A percentile compares a stretch with the other conserved stretches of the same genome.
Evolutionary conservation across 805 yeast genomes (phyloP).

Genomic region (Metschnikowia anglica): DNA sequence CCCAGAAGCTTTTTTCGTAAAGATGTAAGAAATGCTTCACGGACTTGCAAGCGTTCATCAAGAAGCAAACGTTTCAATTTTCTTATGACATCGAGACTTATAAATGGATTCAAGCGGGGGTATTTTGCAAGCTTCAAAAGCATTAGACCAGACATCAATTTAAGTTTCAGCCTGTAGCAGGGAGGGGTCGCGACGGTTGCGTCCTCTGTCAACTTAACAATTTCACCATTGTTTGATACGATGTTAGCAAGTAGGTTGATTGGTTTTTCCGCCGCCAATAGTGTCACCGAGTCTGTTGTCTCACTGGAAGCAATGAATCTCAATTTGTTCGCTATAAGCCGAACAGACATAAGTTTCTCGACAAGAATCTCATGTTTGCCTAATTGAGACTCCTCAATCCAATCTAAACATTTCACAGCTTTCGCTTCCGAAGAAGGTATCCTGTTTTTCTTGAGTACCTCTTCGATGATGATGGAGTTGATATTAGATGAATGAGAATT

Average conservation of each 20-base stretch:
- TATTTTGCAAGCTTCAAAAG: conserved; percentile 62
- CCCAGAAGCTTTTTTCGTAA: conserved; percentile 52
- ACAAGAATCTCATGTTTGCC: conserved; percentile 31
- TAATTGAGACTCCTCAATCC: conserved; percentile 49
- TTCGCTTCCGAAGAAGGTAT: conserved; percentile 26
- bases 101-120: conserved; percentile 50
- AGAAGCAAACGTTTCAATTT: conserved; percentile 59
- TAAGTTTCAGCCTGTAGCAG: conserved; percentile 55
- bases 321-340: conserved; percentile 60
- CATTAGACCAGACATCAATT: conserved; percentile 66
- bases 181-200: conserved; percentile 56
- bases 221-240: conserved; percentile 76
- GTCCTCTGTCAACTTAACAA: conserved; percentile 46
- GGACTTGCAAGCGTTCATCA: conserved; percentile 61
- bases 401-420: conserved; percentile 29
- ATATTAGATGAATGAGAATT: conserved; percentile 57
- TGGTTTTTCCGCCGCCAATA: conserved; percentile 32
- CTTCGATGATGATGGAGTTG: conserved; percentile 58
- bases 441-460: conserved; percentile 56
- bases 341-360: conserved; percentile 53
- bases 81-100: conserved; percentile 52
- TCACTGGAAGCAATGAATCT: conserved; percentile 39
- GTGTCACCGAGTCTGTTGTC: conserved; percentile 6
- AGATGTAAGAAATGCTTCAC: conserved; percentile 49
- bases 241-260: conserved; percentile 66